Percentiles rank a stretch among this genome's conserved stretches.
Evolutionary conservation across 257 asterid genomes (phyloP).

Genomic region (Petrea volubilis): DNA sequence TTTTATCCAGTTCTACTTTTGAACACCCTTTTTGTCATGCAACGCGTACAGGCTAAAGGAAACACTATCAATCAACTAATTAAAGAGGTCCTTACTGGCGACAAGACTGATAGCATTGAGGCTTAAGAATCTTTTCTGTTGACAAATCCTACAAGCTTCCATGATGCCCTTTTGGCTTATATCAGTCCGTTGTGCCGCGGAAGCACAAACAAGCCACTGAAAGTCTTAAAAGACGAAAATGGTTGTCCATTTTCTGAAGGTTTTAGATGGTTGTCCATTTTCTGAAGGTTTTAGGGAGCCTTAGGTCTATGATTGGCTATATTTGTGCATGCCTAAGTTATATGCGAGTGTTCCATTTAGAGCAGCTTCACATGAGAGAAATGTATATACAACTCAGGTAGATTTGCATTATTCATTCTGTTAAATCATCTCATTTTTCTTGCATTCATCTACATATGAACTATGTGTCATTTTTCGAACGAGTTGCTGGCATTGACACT

Average conservation of each 20-base stretch:
- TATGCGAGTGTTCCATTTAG: background rate
- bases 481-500: background rate
- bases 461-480: background rate
- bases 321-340: background rate
- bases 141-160: background rate
- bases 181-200: background rate
- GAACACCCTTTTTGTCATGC: background rate
- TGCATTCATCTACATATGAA: background rate
- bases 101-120: slow-evolving; percentile 18
- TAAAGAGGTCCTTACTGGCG: slow-evolving; percentile 25
- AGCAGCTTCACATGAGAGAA: background rate
- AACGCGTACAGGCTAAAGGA: slow-evolving; percentile 55
- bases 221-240: background rate
- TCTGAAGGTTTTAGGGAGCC: background rate
- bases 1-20: background rate
- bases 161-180: background rate
- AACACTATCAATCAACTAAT: slow-evolving; percentile 51
- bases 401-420: background rate
- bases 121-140: slow-evolving; percentile 10
- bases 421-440: background rate
- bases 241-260: too few species aligned
- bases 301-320: background rate
- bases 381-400: background rate
- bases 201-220: background rate
- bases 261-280: background rate